Evolutionary conservation across 352 stramenopile genomes (phyloP).

Genomic region (Pythium rhizo-oryzae): DNA sequence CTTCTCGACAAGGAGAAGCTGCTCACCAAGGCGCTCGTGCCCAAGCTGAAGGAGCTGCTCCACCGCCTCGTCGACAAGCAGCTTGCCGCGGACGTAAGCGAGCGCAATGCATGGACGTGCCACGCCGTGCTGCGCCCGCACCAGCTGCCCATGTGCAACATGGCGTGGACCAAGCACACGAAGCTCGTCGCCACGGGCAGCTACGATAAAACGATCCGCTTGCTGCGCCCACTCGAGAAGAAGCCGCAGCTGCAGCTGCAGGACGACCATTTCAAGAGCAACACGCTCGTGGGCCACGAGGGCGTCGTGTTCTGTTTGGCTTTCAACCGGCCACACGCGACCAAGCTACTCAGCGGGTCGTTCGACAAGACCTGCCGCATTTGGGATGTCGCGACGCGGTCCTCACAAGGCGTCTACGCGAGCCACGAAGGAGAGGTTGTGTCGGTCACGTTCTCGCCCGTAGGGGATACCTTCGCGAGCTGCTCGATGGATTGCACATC

Average conservation of each 20-base stretch:
- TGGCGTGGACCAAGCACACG: slow-evolving; percentile 69
- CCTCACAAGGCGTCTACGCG: slow-evolving; percentile 43
- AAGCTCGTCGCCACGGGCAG: slow-evolving; percentile 61
- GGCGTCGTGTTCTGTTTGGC: slow-evolving; percentile 68
- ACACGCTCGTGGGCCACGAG: slow-evolving; percentile 55
- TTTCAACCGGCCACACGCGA: slow-evolving; percentile 59
- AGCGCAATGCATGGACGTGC: slow-evolving; percentile 33
- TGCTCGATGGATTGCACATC: slow-evolving; percentile 74
- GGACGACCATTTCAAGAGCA: slow-evolving; percentile 26
- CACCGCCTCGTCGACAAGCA: slow-evolving; percentile 79
- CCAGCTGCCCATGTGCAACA: slow-evolving; percentile 70
- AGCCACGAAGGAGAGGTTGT: slow-evolving; percentile 70
- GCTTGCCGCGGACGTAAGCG: slow-evolving; percentile 15
- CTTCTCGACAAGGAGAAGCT: slow-evolving; percentile 61
- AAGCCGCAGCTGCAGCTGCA: slow-evolving; percentile 27
- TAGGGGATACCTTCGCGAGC: slow-evolving; percentile 53
- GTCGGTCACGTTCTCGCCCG: slow-evolving; percentile 41
- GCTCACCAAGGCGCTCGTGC: slow-evolving; percentile 42
- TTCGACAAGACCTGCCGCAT: slow-evolving; percentile 82
- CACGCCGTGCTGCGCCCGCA: slow-evolving; percentile 55
- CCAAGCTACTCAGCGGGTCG: slow-evolving; percentile 61
- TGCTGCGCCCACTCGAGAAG: slow-evolving; percentile 43
- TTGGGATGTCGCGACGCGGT: slow-evolving; percentile 52
- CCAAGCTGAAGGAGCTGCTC: slow-evolving; percentile 62
- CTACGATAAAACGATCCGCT: slow-evolving; percentile 77